Evolutionary conservation across 345 rosid species (phyloP), one percentile per base, ranked within the genome.

Genomic region (Alliaria petiolata): DNA sequence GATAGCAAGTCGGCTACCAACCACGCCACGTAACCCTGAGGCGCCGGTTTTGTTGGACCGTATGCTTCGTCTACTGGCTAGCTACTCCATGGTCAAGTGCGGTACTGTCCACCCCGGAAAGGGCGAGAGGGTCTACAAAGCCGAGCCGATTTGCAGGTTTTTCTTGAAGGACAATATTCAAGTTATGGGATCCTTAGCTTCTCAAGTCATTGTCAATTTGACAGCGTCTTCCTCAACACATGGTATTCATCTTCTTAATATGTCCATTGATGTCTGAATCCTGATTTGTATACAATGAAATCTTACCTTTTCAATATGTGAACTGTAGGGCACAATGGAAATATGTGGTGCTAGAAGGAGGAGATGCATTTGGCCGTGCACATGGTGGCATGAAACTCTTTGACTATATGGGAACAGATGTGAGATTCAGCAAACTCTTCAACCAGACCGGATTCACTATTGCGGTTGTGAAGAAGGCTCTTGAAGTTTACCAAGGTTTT

Each of bases 401-500:
- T n/a, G n/a, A n/a, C n/a, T n/a, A n/a, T n/a, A n/a, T n/a, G n/a
- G n/a, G n/a, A n/a, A n/a, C n/a, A n/a, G n/a, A n/a, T n/a, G n/a
- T n/a, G n/a, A n/a, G n/a, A n/a, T n/a, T n/a, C n/a, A n/a, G n/a
- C n/a, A n/a, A n/a, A n/a, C n/a, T n/a, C n/a, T n/a, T n/a, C n/a
- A n/a, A 86, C 62, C 72, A 19, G 8, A 85, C 88, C 0, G 79
- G 76, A 40, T 84, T 78, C 28, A 79, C 88, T 0, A 74, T 69
- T 2, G 78, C 87, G 0, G 79, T 85, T 1, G 78, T 87, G 53
- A 88, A 79, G 70, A 79, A 82, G 65, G 69, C 85, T 56, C 83
- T 85, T 5, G 87, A 90, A 42, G 69, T 69, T 0, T 88, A 86
- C 75, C 45, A 77, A 3, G 92, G 97, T 2, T 85, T 91, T 17